phyloP scores from a whole-genome alignment of 345 rosid genomes.

The Citrus sp. region DNA sequence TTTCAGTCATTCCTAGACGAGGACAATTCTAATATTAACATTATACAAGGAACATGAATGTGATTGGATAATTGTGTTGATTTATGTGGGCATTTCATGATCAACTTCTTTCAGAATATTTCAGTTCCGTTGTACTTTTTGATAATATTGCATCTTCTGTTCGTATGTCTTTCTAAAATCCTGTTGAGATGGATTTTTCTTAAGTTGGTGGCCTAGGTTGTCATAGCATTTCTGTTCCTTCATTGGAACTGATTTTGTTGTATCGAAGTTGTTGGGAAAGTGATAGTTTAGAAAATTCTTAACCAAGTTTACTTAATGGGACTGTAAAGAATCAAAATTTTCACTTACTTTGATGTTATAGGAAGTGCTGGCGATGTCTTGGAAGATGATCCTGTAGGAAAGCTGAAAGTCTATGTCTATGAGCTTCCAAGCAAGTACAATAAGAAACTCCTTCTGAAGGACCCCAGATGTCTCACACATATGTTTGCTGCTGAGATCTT shows the following conservation, averaged over 20 bases:
- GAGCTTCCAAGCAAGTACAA: conserved; percentile 96
- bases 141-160: background rate
- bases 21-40: background rate
- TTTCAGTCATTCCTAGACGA: background rate
- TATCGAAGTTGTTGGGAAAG: background rate
- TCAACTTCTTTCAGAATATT: background rate
- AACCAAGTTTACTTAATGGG: background rate
- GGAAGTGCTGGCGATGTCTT: conserved; percentile 98
- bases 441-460: conserved; percentile 86
- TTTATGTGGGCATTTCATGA: background rate
- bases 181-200: conserved; percentile 1
- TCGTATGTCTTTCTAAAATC: background rate
- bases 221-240: background rate
- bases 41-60: background rate
- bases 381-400: conserved; percentile 94
- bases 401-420: conserved; percentile 77
- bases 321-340: background rate
- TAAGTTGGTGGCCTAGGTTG: background rate
- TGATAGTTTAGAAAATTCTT: background rate
- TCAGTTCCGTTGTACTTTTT: background rate
- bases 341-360: conserved; percentile 26
- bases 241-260: background rate
- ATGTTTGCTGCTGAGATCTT: conserved; percentile 97
- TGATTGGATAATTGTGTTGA: background rate
- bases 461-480: conserved; percentile 89